Evolutionary conservation across 805 yeast species (phyloP), one percentile per base, ranked within the genome.

Genomic region (Spathaspora boniae): DNA sequence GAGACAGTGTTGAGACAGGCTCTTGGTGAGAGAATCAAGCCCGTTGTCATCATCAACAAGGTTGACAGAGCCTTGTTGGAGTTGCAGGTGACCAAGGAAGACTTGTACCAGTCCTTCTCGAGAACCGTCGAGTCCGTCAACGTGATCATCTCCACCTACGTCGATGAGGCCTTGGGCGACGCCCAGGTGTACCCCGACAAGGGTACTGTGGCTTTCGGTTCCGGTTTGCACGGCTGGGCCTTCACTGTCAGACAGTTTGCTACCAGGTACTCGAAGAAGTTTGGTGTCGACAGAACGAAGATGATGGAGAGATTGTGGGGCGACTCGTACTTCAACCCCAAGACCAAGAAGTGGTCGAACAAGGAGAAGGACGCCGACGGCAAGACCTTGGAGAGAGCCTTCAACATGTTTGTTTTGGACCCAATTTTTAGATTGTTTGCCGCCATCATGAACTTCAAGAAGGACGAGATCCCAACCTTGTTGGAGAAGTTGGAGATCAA

Each of bases 191-290:
- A 83, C 95, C 98, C 98, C 73, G 94, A 91, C 71, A 72, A 74
- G 68, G 98, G 98, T 78, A 91, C 98, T 71, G 96, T 91, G 65
- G 98, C 98, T 57, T 91, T 91, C 74, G 98, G 96, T 79, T 93
- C 98, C 71, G 98, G 98, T 85, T 80, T 91, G 67, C 98, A 91
- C 82, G 98, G 98, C 74, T 91, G 98, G 98, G 98, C 97, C 68
- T 91, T 91, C 91, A 91, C 98, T 59, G 84, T 91, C 67, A 87
- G 98, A 75, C 98, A 91, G 80, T 91, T 91, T 59, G 97, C 98
- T 60, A 72, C 77, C 75, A 86, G 96, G 78, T 91, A 93, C 82
- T 80, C 96, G 70, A 88, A 89, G 88, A 93, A 91, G 78, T 91
- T 93, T 70, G 98, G 98, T 88, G 98, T 91, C 65, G 97, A 91